These are phyloP conservation scores for Kurtzmaniella fragi DNA, from an alignment of 805 yeast genomes.

Conservation along the genomic window DNA sequence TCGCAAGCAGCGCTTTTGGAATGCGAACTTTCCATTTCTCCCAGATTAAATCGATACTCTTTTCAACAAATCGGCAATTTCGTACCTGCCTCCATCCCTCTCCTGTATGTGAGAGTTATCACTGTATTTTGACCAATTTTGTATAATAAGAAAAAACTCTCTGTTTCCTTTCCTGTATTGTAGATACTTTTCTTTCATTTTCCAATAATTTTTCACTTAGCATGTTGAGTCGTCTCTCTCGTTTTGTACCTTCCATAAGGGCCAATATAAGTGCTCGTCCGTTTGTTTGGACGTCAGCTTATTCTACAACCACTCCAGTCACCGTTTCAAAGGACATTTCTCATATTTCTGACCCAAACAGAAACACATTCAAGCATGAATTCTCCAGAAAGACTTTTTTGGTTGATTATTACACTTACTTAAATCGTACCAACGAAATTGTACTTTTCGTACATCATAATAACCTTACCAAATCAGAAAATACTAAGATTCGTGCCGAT, in stretches of 20 bases:
- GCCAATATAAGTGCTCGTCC: background rate
- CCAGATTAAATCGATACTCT: too few species aligned
- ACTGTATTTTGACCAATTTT: too few species aligned
- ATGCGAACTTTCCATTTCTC: too few species aligned
- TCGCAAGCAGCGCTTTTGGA: too few species aligned
- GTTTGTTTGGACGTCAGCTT: background rate
- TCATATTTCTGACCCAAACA: slow-evolving; percentile 1
- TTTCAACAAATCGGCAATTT: too few species aligned
- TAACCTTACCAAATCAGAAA: slow-evolving; percentile 68
- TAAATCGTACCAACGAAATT: slow-evolving; percentile 64
- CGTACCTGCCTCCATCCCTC: too few species aligned
- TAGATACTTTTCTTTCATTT: too few species aligned
- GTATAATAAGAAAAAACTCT: too few species aligned
- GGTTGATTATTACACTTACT: slow-evolving; percentile 70
- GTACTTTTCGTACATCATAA: slow-evolving; percentile 81
- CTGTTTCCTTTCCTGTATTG: too few species aligned
- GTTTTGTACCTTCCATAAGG: background rate
- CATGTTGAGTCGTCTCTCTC: too few species aligned
- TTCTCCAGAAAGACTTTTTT: slow-evolving; percentile 82
- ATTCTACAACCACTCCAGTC: background rate
- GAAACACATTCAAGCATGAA: slow-evolving; percentile 56
- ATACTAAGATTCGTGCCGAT: slow-evolving; percentile 55
- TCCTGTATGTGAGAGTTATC: too few species aligned
- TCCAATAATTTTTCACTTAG: too few species aligned
- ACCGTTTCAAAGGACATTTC: background rate